Percentiles rank a stretch among this genome's conserved stretches.
These are phyloP conservation scores for Chaetothyriales sp. DNA, from an alignment of 2,329 filamentous ascomycete species.

Conservation along the genomic window DNA sequence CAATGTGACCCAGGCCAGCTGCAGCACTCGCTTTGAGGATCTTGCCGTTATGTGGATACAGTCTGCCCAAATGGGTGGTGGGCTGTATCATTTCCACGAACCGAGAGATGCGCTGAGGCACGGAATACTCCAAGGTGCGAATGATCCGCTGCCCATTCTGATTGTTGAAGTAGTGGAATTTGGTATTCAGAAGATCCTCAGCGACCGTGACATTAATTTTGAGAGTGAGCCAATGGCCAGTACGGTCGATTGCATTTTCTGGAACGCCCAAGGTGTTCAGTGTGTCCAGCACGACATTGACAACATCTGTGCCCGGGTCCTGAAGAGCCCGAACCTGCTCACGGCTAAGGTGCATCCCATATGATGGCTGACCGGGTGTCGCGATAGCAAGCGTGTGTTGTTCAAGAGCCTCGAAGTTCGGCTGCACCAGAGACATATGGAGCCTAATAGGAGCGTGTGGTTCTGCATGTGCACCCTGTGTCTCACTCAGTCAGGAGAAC, in stretches of 20 bases:
- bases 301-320: constrained; percentile 35
- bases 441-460: constrained; percentile 32
- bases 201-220: constrained; percentile 37
- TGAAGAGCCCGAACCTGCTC: constrained; percentile 42
- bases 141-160: constrained; percentile 32
- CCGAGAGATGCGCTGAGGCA: constrained; percentile 39
- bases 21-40: constrained; percentile 14
- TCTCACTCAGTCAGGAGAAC: constrained; percentile 28
- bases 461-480: constrained; percentile 16
- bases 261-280: constrained; percentile 37
- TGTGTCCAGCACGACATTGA: constrained; percentile 40
- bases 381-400: constrained; percentile 46
- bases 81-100: constrained; percentile 50
- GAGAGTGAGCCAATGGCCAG: constrained; percentile 49
- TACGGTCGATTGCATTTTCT: constrained; percentile 31
- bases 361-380: constrained; percentile 41
- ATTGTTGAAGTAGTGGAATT: constrained; percentile 42
- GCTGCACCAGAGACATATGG: constrained; percentile 35
- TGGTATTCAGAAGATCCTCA: constrained; percentile 41
- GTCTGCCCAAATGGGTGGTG: constrained; percentile 46
- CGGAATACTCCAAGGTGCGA: constrained; percentile 44
- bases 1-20: constrained; percentile 2
- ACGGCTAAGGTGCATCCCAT: constrained; percentile 48
- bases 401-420: constrained; percentile 38
- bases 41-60: constrained; percentile 28